A percentile compares a stretch with the other conserved stretches of the same genome.
These are phyloP conservation scores for Saccharomycopsis javanensis DNA, from an alignment of 805 yeast genomes.

Conservation along the genomic window DNA sequence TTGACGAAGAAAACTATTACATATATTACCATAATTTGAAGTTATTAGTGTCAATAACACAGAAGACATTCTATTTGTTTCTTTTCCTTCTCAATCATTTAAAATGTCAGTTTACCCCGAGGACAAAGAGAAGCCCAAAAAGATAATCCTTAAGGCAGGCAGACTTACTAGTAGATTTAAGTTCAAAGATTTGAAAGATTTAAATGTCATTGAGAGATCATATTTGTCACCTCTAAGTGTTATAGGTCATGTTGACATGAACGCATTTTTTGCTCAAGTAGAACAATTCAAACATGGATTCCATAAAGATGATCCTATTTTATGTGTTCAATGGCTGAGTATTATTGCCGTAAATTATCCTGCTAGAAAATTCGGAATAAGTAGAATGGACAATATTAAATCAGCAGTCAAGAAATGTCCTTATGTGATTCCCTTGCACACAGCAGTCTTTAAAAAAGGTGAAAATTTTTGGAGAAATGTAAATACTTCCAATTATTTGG, in stretches of 20 bases:
- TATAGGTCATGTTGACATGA: constrained; percentile 80
- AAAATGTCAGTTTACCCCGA: neutral
- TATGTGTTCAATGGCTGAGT: constrained; percentile 88
- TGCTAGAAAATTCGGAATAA: constrained; percentile 75
- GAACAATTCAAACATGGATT: constrained; percentile 70
- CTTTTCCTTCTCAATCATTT: no score
- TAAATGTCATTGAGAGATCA: constrained; percentile 39
- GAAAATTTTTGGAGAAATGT: constrained; percentile 74
- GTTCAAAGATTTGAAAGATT: constrained; percentile 38
- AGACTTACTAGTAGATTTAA: constrained; percentile 26
- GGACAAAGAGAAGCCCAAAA: neutral
- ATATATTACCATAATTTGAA: no score
- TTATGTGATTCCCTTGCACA: constrained; percentile 67
- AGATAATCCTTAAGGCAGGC: neutral
- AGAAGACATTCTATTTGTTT: no score
- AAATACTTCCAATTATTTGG: constrained; percentile 35
- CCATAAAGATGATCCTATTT: constrained; percentile 67
- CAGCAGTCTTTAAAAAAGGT: constrained; percentile 87
- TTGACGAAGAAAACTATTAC: no score
- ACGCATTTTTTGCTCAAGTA: constrained; percentile 94
- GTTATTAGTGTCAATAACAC: no score
- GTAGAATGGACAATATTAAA: constrained; percentile 62
- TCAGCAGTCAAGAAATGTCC: constrained; percentile 74
- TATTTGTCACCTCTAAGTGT: constrained; percentile 63
- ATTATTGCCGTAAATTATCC: constrained; percentile 87